A percentile compares a stretch with the other conserved stretches of the same genome.
These are phyloP conservation scores for Quercus parvula DNA, from an alignment of 306 rosid genomes.

Conservation along the genomic window DNA sequence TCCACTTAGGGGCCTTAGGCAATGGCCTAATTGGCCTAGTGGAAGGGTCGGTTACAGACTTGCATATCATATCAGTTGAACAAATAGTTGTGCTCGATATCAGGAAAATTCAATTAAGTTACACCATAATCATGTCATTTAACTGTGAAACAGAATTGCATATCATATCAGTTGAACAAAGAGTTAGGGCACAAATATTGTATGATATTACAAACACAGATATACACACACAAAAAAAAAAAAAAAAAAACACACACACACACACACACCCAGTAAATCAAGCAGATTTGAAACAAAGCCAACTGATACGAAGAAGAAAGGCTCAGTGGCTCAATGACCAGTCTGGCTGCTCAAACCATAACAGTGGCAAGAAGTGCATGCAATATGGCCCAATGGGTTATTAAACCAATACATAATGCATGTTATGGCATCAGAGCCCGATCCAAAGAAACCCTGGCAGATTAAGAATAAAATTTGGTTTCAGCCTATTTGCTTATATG, in stretches of 20 bases:
- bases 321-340: slow-evolving; percentile 23
- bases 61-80: not conserved
- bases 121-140: not conserved
- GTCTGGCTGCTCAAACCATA: slow-evolving; percentile 54
- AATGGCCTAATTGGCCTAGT: too few relatives aligned
- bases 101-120: too few relatives aligned
- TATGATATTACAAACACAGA: not conserved
- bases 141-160: not conserved
- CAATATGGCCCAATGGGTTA: slow-evolving; percentile 78
- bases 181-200: not conserved
- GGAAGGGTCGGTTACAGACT: too few relatives aligned
- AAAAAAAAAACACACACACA: not conserved
- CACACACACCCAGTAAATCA: not conserved
- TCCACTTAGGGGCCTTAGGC: too few relatives aligned
- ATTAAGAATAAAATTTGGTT: slow-evolving; percentile 14
- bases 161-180: not conserved
- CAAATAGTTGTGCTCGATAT: not conserved
- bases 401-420: slow-evolving; percentile 71
- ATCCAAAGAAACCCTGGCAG: slow-evolving; percentile 87
- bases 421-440: slow-evolving; percentile 92
- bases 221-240: not conserved
- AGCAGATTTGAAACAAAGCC: not conserved
- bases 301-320: slow-evolving; percentile 2
- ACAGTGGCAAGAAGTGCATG: slow-evolving; percentile 78
- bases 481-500: slow-evolving; percentile 5